Percentiles rank a stretch among this genome's conserved stretches.
Conservation (phyloP, 2,329 filamentous ascomycete species). For the Trichoderma atroviride region DNA sequence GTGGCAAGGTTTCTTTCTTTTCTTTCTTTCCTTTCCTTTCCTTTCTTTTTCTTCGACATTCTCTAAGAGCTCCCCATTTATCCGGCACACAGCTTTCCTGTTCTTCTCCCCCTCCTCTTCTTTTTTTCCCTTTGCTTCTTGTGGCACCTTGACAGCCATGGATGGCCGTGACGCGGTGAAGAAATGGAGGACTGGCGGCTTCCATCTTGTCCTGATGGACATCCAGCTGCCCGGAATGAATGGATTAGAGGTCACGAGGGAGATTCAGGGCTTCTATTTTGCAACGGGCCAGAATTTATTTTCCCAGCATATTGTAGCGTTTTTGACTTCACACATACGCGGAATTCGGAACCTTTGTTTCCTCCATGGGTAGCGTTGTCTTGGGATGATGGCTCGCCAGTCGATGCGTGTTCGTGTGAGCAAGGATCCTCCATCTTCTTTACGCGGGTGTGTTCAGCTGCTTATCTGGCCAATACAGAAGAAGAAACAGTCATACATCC, state of each 20-base stretch:
- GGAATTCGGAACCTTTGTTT: background rate
- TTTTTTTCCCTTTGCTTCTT: too few relatives aligned
- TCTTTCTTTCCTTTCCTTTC: background rate
- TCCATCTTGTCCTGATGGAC: slow-evolving; percentile 97
- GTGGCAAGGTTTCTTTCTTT: background rate
- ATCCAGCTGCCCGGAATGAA: slow-evolving; percentile 98
- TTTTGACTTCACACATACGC: background rate
- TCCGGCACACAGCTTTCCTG: too few relatives aligned
- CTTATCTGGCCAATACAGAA: slow-evolving; percentile 17
- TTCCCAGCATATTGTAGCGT: background rate
- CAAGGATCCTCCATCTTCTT: background rate
- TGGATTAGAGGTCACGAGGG: slow-evolving; percentile 89
- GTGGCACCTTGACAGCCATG: slow-evolving; percentile 65
- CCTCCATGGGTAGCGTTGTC: background rate
- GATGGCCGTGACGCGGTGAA: slow-evolving; percentile 90
- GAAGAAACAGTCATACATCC: slow-evolving; percentile 33
- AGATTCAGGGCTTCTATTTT: slow-evolving; percentile 59
- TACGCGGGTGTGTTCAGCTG: too few relatives aligned
- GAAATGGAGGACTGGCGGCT: slow-evolving; percentile 91
- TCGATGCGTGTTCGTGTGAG: background rate
- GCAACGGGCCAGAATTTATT: background rate
- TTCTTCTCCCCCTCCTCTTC: background rate
- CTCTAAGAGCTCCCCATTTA: too few relatives aligned
- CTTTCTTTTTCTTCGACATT: background rate
- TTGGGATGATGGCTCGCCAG: background rate